Evolutionary conservation across 2,329 filamentous ascomycete genomes (phyloP), one percentile per base, ranked within the genome.

Genomic region (Scedosporium aurantiacum): DNA sequence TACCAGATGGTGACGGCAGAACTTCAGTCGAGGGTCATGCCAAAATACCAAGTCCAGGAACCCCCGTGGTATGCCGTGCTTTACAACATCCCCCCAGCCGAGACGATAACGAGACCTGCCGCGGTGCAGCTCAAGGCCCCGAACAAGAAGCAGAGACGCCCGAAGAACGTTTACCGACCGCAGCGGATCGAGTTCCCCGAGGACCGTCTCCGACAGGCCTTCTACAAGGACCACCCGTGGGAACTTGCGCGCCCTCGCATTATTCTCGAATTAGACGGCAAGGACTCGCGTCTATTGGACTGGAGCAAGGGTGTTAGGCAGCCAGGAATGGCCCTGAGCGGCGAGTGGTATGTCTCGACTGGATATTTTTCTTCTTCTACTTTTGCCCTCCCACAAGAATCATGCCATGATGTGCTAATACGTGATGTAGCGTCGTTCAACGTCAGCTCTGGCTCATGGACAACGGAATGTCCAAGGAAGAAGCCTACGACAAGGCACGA

Each of bases 211-310:
- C 87, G 94, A 65, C 79, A 76, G 66, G 84, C 86, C 28, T 99
- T 97, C 77, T 99, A 90, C 78, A 85, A 82, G 69, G 93, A 99
- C 73, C 94, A 99, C 72, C 94, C 94, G 4, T 99, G 94, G 94
- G 94, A 99, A 75, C 78, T 99, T 70, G 94, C 94, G 18, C 82
- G 93, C 64, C 94, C 94, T 61, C 82, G 90, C 67, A 80, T 96
- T 63, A 79, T 99, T 56, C 76, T 97, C 8, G 94, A 99, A 75
- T 79, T 86, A 67, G 88, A 93, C 69, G 94, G 94, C 60, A 89
- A 88, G 70, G 93, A 99, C 70, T 79, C 84, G 59, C 83, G 87
- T 71, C 79, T 76, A 61, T 86, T 85, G 68, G 85, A 97, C 73
- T 97, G 93, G 93, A 89, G 87, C 67, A 85, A 74, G 68, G 83